Conservation (phyloP, 495 filamentous ascomycete species). For the Penicillium paxilli region DNA sequence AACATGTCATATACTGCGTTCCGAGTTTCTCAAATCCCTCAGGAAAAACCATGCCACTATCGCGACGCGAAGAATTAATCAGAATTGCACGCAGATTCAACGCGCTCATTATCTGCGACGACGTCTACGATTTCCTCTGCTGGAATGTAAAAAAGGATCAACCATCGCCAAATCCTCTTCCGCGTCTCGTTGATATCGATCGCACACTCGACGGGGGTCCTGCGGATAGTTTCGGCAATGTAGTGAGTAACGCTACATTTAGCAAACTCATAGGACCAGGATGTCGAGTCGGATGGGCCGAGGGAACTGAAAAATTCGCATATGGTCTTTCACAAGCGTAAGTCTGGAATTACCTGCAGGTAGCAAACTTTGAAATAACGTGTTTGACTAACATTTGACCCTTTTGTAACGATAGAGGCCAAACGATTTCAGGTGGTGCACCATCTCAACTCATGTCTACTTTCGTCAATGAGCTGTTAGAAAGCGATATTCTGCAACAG, state of each 20-base stretch:
- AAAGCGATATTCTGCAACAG: slow-evolving; percentile 39
- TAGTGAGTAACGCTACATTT: slow-evolving; percentile 71
- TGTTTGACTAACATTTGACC: too few species aligned
- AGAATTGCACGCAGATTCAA: slow-evolving; percentile 60
- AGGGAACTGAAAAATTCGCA: slow-evolving; percentile 57
- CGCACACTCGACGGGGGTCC: slow-evolving; percentile 40
- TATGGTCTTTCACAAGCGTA: slow-evolving; percentile 56
- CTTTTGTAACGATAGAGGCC: slow-evolving; percentile 42
- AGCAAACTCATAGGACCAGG: slow-evolving; percentile 71
- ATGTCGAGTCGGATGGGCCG: slow-evolving; percentile 68
- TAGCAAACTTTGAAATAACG: too few species aligned
- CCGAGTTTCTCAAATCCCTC: slow-evolving; percentile 71
- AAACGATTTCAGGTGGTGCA: slow-evolving; percentile 65
- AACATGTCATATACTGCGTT: slow-evolving; percentile 71
- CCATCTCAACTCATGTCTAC: slow-evolving; percentile 66
- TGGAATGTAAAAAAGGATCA: slow-evolving; percentile 40
- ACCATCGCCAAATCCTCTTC: slow-evolving; percentile 31
- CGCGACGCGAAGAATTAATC: slow-evolving; percentile 54
- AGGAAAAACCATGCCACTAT: slow-evolving; percentile 58
- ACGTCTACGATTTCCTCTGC: slow-evolving; percentile 75
- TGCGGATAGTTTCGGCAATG: slow-evolving; percentile 59
- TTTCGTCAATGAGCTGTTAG: slow-evolving; percentile 57
- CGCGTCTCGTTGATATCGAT: slow-evolving; percentile 68
- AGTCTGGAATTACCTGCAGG: slow-evolving; percentile 14
- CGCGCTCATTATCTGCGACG: slow-evolving; percentile 67